Conservation (phyloP, 2,329 filamentous ascomycete species). For the Penicillium sclerotiorum region DNA sequence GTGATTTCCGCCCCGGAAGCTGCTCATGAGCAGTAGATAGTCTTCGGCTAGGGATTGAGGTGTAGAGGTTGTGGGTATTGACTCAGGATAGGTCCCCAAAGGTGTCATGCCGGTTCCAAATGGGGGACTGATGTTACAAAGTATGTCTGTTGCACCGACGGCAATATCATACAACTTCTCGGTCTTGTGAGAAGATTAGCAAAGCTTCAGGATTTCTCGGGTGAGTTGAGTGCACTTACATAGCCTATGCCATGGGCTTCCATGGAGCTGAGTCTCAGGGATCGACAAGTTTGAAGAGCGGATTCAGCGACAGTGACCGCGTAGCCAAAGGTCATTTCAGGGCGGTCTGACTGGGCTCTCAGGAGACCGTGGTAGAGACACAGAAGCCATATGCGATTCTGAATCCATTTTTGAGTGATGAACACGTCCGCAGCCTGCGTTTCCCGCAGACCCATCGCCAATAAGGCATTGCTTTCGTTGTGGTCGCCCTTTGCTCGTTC, state of each 20-base stretch:
- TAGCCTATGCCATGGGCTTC: slow-evolving; percentile 47
- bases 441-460: slow-evolving; percentile 34
- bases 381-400: slow-evolving; percentile 47
- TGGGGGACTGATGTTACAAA: slow-evolving; percentile 29
- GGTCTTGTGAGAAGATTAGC: slow-evolving; percentile 24
- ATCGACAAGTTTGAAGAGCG: slow-evolving; percentile 38
- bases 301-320: slow-evolving; percentile 39
- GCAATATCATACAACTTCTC: slow-evolving; percentile 47
- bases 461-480: slow-evolving; percentile 23
- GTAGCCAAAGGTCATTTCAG: slow-evolving; percentile 42
- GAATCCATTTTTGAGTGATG: slow-evolving; percentile 48
- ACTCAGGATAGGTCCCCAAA: slow-evolving; percentile 15
- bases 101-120: slow-evolving; percentile 21
- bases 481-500: slow-evolving; percentile 34
- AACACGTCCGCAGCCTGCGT: slow-evolving; percentile 48
- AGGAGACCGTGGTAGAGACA: slow-evolving; percentile 45
- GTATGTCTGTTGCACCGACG: slow-evolving; percentile 33
- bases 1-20: slow-evolving; percentile 40
- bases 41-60: slow-evolving; percentile 31
- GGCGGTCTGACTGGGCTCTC: slow-evolving; percentile 35
- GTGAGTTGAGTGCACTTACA: slow-evolving; percentile 27
- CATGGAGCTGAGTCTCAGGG: slow-evolving; percentile 40
- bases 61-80: slow-evolving; percentile 18
- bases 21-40: slow-evolving; percentile 36
- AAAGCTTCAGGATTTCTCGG: background rate